phyloP scores from a whole-genome alignment of 2,329 filamentous ascomycete species.

The Colletotrichum zoysiae region DNA sequence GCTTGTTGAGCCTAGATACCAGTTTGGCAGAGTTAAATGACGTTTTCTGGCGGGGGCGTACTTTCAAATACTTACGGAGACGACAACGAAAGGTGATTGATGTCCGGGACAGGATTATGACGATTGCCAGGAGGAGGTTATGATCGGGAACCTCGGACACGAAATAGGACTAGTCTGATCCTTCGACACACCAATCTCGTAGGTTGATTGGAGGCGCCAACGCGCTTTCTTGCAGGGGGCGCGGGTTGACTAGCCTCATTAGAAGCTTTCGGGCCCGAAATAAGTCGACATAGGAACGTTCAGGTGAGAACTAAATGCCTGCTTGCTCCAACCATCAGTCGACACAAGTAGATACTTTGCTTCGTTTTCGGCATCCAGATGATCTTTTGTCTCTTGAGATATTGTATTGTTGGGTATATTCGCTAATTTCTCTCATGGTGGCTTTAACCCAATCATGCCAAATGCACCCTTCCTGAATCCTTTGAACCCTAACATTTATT shows the following conservation, averaged over 20 bases:
- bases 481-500: too few relatives aligned
- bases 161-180: background rate
- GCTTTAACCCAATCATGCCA: too few relatives aligned
- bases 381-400: too few relatives aligned
- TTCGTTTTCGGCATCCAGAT: too few relatives aligned
- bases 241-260: background rate
- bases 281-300: background rate
- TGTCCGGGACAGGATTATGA: background rate
- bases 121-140: background rate
- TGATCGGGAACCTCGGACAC: background rate
- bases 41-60: background rate
- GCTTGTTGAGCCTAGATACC: too few relatives aligned
- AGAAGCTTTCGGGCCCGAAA: conserved; percentile 1
- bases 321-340: background rate
- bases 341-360: background rate
- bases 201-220: background rate
- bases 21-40: background rate
- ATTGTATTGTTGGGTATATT: too few relatives aligned
- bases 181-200: background rate
- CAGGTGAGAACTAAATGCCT: background rate
- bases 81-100: too few relatives aligned
- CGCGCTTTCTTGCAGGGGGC: too few relatives aligned
- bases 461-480: too few relatives aligned
- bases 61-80: background rate
- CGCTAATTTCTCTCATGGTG: too few relatives aligned